These are phyloP conservation scores for Pelagomonas calceolata DNA, from an alignment of 108 stramenopile genomes.

Conservation along the genomic window DNA sequence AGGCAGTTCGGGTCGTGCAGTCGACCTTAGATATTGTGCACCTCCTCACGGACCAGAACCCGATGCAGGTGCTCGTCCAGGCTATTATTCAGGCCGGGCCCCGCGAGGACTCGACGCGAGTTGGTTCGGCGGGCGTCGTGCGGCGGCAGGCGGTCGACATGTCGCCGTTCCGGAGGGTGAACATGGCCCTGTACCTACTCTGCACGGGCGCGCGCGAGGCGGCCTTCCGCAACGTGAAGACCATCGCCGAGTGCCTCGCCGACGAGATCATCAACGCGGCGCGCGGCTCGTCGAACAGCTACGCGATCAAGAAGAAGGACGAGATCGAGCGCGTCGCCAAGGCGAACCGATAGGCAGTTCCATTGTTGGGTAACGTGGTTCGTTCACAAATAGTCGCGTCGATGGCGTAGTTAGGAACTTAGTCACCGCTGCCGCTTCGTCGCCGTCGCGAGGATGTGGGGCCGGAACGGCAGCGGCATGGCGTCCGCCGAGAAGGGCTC, in stretches of 20 bases:
- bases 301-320: slow-evolving; percentile 99
- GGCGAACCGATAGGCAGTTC: slow-evolving; percentile 99
- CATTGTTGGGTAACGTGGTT: no score
- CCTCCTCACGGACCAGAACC: slow-evolving; percentile 98
- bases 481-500: no score
- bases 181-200: slow-evolving; percentile 95
- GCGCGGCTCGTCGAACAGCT: slow-evolving; percentile 95
- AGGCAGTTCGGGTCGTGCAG: slow-evolving; percentile 95
- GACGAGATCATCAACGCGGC: slow-evolving; percentile 99
- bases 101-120: slow-evolving; percentile 99
- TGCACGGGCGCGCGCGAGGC: slow-evolving; percentile 97
- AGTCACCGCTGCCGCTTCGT: no score
- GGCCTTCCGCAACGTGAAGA: slow-evolving; percentile 98
- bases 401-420: no score
- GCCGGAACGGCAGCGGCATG: no score
- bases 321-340: slow-evolving; percentile 99
- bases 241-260: slow-evolving; percentile 98
- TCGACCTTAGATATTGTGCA: slow-evolving; percentile 99
- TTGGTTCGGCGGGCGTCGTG: slow-evolving; percentile 98
- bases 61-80: slow-evolving; percentile 96
- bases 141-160: slow-evolving; percentile 99
- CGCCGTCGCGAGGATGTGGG: no score
- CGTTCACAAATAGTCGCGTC: no score
- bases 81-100: slow-evolving; percentile 99
- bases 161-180: slow-evolving; percentile 98